Evolutionary conservation across 1,139 yeast genomes (phyloP).

Genomic region (Saccharomyces hybrid): DNA sequence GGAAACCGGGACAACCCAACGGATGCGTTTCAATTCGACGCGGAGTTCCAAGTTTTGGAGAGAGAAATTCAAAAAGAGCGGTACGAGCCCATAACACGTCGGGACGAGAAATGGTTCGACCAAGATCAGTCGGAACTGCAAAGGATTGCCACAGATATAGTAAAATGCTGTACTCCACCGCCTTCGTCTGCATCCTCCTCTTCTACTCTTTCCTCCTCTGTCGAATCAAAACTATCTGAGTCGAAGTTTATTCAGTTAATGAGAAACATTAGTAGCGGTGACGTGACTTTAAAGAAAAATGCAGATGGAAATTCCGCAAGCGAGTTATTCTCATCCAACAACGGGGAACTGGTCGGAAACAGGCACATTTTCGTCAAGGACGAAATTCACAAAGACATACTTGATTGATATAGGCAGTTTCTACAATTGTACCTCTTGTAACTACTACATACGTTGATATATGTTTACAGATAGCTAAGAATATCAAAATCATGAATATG

Average conservation of each 20-base stretch:
- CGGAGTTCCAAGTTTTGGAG: constrained; percentile 20
- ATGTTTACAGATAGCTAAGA: background rate
- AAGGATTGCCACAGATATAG: constrained; percentile 22
- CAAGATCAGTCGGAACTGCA: constrained; percentile 24
- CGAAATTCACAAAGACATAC: background rate
- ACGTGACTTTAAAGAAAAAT: constrained; percentile 21
- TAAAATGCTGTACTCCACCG: constrained; percentile 6
- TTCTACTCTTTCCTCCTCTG: constrained; percentile 12
- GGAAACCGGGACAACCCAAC: constrained; percentile 4
- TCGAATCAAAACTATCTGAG: constrained; percentile 17
- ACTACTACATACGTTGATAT: background rate
- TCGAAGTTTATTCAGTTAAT: constrained; percentile 29
- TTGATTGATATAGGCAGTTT: background rate
- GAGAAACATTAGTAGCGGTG: constrained; percentile 28
- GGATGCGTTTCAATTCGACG: constrained; percentile 11
- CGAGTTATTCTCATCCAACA: constrained; percentile 11
- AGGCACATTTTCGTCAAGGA: constrained; percentile 15
- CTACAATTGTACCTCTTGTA: background rate
- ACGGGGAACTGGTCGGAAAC: constrained; percentile 24
- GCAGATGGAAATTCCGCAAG: constrained; percentile 9
- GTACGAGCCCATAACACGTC: constrained; percentile 1
- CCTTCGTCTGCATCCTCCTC: constrained; percentile 11
- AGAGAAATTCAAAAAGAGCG: constrained; percentile 12
- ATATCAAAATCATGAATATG: background rate
- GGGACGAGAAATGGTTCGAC: constrained; percentile 6